A percentile compares a stretch with the other conserved stretches of the same genome.
phyloP scores from a whole-genome alignment of 805 yeast genomes.

The Metschnikowia reukaufii region DNA sequence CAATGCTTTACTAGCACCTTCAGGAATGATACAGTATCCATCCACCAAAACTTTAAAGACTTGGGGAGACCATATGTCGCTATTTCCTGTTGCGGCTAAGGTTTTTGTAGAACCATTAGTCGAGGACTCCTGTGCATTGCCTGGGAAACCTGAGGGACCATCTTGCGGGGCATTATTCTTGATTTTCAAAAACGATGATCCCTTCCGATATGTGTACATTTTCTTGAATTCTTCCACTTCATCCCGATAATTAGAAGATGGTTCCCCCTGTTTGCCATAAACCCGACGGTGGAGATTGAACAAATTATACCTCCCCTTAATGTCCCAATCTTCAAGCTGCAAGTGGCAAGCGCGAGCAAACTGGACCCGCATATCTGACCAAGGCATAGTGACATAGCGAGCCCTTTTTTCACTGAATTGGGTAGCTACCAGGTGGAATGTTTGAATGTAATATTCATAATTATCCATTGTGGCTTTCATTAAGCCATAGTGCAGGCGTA shows the following conservation, averaged over 20 bases:
- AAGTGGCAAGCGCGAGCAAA: conserved; percentile 10
- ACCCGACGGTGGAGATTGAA: conserved; percentile 17
- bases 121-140: background rate
- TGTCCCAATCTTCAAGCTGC: conserved; percentile 18
- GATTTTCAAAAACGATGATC: conserved; percentile 1
- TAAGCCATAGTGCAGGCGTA: conserved; percentile 20
- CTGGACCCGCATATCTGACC: conserved; percentile 17
- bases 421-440: conserved; percentile 16
- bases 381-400: conserved; percentile 16
- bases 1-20: conserved; percentile 5
- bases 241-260: conserved; percentile 15
- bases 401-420: conserved; percentile 7
- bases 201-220: background rate
- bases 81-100: background rate
- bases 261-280: conserved; percentile 19
- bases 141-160: background rate
- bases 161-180: background rate
- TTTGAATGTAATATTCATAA: conserved; percentile 15
- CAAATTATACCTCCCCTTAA: conserved; percentile 17
- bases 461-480: conserved; percentile 3
- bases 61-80: conserved; percentile 11
- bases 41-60: conserved; percentile 13
- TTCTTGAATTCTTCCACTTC: conserved; percentile 10
- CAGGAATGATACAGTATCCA: conserved; percentile 9
- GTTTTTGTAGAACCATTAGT: background rate